These are phyloP conservation scores for Dactylellina haptotyla DNA, from an alignment of 2,329 filamentous ascomycete genomes.

Conservation along the genomic window DNA sequence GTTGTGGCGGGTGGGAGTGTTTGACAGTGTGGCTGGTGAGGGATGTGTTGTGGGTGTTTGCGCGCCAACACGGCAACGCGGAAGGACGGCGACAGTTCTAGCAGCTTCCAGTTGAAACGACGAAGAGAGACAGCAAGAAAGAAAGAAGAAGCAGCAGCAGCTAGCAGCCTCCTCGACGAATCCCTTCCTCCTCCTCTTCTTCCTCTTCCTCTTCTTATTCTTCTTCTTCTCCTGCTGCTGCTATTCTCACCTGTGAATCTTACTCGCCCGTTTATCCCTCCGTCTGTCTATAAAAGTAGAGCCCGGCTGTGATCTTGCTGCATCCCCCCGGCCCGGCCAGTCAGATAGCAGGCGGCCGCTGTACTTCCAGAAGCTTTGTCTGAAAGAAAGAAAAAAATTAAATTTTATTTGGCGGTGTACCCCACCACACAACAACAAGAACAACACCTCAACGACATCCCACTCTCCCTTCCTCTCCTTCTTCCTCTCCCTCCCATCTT, in stretches of 20 bases:
- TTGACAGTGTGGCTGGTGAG: too few species aligned
- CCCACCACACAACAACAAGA: neutral
- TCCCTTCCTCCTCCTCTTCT: neutral
- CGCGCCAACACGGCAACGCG: constrained; percentile 35
- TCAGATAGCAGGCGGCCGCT: too few species aligned
- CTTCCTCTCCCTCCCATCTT: neutral
- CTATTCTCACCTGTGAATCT: too few species aligned
- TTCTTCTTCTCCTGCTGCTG: constrained; percentile 1
- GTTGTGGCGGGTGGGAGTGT: neutral
- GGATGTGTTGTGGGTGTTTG: too few species aligned
- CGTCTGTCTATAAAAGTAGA: constrained; percentile 7
- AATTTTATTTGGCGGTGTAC: neutral
- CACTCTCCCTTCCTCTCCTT: neutral
- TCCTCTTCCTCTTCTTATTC: neutral
- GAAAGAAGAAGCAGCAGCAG: neutral
- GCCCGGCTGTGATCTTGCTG: neutral
- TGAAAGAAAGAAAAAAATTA: neutral
- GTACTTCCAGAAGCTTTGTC: too few species aligned
- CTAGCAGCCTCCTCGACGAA: neutral
- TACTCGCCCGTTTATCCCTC: too few species aligned
- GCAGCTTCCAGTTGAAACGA: constrained; percentile 39
- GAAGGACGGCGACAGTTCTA: constrained; percentile 3
- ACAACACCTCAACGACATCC: constrained; percentile 2
- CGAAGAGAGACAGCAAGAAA: neutral
- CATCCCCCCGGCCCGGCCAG: too few species aligned